A percentile compares a stretch with the other conserved stretches of the same genome.
Conservation (phyloP, 176 grass and related monocot genomes). For the Carex kokanica region DNA sequence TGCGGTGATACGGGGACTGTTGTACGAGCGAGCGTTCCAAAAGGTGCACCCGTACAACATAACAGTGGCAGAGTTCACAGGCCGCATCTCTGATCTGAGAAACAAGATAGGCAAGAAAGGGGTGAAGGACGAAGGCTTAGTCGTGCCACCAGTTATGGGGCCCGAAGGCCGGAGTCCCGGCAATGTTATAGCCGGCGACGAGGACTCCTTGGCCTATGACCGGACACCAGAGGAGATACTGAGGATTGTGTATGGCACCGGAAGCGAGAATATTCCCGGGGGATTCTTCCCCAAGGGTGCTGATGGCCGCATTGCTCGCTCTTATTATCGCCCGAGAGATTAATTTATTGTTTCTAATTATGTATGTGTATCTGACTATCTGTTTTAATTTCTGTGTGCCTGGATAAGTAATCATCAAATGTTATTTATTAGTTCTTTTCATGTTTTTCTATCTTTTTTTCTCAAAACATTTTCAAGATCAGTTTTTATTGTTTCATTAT, state of each 20-base stretch:
- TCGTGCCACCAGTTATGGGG: conserved; percentile 39
- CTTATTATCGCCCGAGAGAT: neutral
- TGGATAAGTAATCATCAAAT: neutral
- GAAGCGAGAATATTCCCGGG: conserved; percentile 40
- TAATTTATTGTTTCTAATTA: neutral
- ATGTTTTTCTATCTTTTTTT: neutral
- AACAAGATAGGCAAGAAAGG: conserved; percentile 54
- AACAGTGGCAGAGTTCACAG: conserved; percentile 70
- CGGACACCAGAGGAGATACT: conserved; percentile 75
- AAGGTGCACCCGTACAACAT: conserved; percentile 41
- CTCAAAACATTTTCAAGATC: neutral
- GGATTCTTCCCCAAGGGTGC: conserved; percentile 83
- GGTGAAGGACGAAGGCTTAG: conserved; percentile 73
- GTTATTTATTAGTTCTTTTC: neutral
- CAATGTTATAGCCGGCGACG: conserved; percentile 80
- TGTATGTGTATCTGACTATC: neutral
- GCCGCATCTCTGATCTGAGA: conserved; percentile 56
- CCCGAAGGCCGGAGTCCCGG: conserved; percentile 50
- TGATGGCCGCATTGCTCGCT: conserved; percentile 52
- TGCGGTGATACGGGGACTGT: conserved; percentile 63
- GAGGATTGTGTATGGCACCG: conserved; percentile 70
- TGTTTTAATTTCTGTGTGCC: neutral
- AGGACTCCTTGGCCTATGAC: conserved; percentile 53
- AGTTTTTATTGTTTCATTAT: neutral
- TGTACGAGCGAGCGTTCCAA: conserved; percentile 55